These are phyloP conservation scores for Yueomyces sp. DNA, from an alignment of 1,139 yeast species.

Conservation along the genomic window DNA sequence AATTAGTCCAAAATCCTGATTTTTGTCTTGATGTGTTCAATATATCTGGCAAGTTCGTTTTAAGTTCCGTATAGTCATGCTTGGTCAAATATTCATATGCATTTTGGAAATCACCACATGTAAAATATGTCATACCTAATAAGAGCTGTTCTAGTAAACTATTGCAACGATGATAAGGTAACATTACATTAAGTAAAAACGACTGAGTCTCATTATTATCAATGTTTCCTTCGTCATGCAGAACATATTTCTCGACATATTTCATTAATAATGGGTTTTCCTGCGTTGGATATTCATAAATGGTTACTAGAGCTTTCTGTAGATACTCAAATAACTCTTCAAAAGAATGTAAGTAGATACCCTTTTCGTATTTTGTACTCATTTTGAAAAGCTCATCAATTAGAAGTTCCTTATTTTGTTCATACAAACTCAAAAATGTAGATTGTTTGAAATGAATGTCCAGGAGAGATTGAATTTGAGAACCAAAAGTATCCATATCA, in stretches of 20 bases:
- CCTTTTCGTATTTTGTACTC: slow-evolving; percentile 14
- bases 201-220: slow-evolving; percentile 13
- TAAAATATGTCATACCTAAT: slow-evolving; percentile 16
- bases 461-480: slow-evolving; percentile 12
- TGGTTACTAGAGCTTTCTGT: slow-evolving; percentile 8
- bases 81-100: slow-evolving; percentile 16
- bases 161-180: neutral
- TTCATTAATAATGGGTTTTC: slow-evolving; percentile 12
- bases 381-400: slow-evolving; percentile 10
- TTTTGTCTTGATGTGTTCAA: slow-evolving; percentile 4
- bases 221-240: slow-evolving; percentile 10
- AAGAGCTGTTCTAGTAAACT: neutral
- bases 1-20: slow-evolving; percentile 13
- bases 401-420: slow-evolving; percentile 13
- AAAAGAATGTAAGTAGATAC: slow-evolving; percentile 15
- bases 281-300: neutral
- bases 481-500: slow-evolving; percentile 12
- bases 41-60: slow-evolving; percentile 11
- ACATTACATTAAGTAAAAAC: slow-evolving; percentile 6
- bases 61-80: slow-evolving; percentile 11
- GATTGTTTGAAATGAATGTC: slow-evolving; percentile 18
- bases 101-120: slow-evolving; percentile 14
- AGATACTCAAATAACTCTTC: slow-evolving; percentile 14
- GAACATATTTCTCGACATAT: slow-evolving; percentile 11
- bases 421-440: slow-evolving; percentile 14